Conservation (phyloP, 805 yeast species). For the Nakazawaea holstii region DNA sequence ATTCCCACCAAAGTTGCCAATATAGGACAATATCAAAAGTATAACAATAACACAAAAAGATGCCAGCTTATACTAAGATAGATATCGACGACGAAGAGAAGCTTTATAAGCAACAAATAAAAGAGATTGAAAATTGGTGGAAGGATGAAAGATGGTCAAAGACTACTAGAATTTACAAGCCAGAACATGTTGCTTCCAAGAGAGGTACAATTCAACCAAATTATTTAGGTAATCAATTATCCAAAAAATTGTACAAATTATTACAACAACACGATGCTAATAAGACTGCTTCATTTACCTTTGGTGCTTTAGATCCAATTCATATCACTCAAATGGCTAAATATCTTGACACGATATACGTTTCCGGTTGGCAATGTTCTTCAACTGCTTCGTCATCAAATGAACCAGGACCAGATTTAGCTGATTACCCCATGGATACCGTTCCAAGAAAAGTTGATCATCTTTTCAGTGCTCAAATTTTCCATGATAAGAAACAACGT, state of each 20-base stretch:
- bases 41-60: conserved; percentile 12
- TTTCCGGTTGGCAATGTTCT: conserved; percentile 98
- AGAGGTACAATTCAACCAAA: conserved; percentile 73
- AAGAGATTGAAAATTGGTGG: conserved; percentile 87
- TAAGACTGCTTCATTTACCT: conserved; percentile 79
- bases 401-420: conserved; percentile 97
- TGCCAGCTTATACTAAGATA: conserved; percentile 46
- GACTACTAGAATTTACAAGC: conserved; percentile 81
- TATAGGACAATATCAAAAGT: no score
- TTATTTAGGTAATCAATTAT: conserved; percentile 74
- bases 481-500: conserved; percentile 96
- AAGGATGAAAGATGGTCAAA: conserved; percentile 83
- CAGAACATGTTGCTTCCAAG: conserved; percentile 85
- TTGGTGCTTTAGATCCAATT: conserved; percentile 94
- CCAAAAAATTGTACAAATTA: conserved; percentile 72
- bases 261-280: conserved; percentile 67
- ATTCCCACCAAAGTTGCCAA: no score
- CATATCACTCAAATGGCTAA: conserved; percentile 97
- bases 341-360: conserved; percentile 86
- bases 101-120: conserved; percentile 61
- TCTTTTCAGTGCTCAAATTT: conserved; percentile 91
- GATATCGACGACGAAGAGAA: conserved; percentile 58
- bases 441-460: conserved; percentile 98
- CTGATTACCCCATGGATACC: conserved; percentile 98
- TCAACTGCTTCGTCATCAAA: conserved; percentile 96